Evolutionary conservation across 108 stramenopile genomes (phyloP), one percentile per base, ranked within the genome.

Genomic region (Licmophora abbreviata): DNA sequence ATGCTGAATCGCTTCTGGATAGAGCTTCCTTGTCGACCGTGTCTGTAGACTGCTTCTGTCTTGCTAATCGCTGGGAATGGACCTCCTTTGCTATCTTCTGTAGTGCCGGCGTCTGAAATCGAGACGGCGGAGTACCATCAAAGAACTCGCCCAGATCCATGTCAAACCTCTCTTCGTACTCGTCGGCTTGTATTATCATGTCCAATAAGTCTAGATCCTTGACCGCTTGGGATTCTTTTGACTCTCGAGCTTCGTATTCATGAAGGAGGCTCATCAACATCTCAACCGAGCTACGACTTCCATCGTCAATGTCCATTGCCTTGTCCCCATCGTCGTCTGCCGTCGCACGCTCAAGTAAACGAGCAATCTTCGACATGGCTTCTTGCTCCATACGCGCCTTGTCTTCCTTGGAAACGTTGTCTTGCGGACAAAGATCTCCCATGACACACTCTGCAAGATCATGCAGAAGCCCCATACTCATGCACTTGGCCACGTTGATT

Each of bases 181-280:
- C 85, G 28, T 73, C 56, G 12, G 90, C 90, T 48, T 85, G 83
- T 52, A 92, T 54, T 33, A 84, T 75, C 85, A 92, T 92, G 66
- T 92, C 90, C 47, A 85, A 68, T 41, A 85, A 85, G 54, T 92
- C 90, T 49, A 92, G 68, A 53, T 92, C 85, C 54, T 87, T 87
- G 32, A 75, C 63, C 7, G 79, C 50, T 29, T 45, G 54, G 6
- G 85, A 69, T 54, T 92, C 85, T 30, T 50, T 28, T 0, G 81
- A 76, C 7, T 23, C 24, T 3, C 79, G 77, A 29, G 54, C 49
- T 36, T 44, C 25, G 53, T 58, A 12, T 35, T 11, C 10, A 12
- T 11, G 34, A 35, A 35, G 12, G 12, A 12, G 34, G 34, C 12
- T 35, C 9, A 11, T 35, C 10, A 35, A 35, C 34, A 35, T 35